Conservation (phyloP, 106 monocot genomes). For the Alisma plantagoaquatica region DNA sequence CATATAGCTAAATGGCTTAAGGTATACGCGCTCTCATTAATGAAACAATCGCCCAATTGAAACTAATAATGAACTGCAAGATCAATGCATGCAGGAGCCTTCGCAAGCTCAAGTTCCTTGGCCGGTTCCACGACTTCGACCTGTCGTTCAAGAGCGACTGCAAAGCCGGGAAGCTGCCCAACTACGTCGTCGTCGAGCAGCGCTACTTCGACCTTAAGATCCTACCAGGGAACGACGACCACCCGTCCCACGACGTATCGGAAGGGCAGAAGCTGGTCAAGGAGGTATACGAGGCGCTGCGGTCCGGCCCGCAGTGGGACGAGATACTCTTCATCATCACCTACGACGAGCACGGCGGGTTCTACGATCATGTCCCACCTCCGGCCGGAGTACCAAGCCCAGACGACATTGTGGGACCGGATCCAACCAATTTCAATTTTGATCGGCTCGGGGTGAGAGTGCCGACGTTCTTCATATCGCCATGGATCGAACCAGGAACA, state of each 20-base stretch:
- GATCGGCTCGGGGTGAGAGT: conserved; percentile 64
- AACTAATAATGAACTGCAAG: no score
- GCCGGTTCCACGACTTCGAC: conserved; percentile 70
- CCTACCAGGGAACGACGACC: conserved; percentile 52
- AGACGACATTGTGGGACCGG: background rate
- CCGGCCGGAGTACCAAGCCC: conserved; percentile 45
- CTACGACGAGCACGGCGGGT: conserved; percentile 86
- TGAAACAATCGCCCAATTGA: no score
- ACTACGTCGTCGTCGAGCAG: conserved; percentile 86
- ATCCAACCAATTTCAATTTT: conserved; percentile 62
- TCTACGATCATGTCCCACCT: conserved; percentile 83
- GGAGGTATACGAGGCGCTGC: conserved; percentile 70
- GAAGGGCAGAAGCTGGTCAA: conserved; percentile 74
- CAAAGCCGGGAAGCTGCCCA: conserved; percentile 79
- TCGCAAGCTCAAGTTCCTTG: conserved; percentile 53
- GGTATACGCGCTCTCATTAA: no score
- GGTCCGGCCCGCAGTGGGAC: conserved; percentile 70
- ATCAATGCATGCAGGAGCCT: conserved; percentile 33
- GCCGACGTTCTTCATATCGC: conserved; percentile 74
- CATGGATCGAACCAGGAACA: conserved; percentile 78
- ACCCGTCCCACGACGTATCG: conserved; percentile 69
- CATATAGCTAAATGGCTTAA: no score
- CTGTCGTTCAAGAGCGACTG: conserved; percentile 68
- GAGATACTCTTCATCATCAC: conserved; percentile 48
- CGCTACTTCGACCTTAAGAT: conserved; percentile 46